Base-by-base conservation (phyloP, 169 alveolate species). In the Cryptosporidium bovis region DNA sequence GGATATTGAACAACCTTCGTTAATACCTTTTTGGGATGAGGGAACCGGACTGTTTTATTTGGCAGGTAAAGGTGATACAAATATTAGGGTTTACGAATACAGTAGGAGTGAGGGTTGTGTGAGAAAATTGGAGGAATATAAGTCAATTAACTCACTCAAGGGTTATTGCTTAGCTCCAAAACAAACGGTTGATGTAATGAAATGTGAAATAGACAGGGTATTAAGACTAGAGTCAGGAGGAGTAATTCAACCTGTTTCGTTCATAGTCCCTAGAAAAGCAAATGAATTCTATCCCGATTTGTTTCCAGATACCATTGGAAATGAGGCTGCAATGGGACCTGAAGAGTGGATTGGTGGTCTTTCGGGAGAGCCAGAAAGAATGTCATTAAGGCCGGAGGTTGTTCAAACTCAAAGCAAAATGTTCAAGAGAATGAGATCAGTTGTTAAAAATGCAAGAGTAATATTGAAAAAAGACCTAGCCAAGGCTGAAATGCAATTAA, bases 241-340 rank as follows among this genome's bases (percentile, higher is more conserved):
- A n/a, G 87, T 77, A 13, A 77, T 77, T 44, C 87, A 77, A 46
- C 87, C 87, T 4, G 87, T 77, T 60, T 77, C 87, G 10, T 77
- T 77, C 56, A 62, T 77, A 40, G 87, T 77, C 8, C 87, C 87
- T 16, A 34, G 87, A 44, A 77, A 77, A 60, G 64, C 71, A 18
- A 77, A 77, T 44, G 87, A 77, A 36, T 77, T 77, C 18, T 77
- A 77, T 62, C 58, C 87, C 18, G 87, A 77, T 77, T 77, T 77
- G 46, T 77, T 58, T 77, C 87, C 87, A 16, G 87, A 77, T 20
- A 46, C 65, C 1, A 40, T 44, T 60, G 87, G 87, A 29, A 60
- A 77, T 44, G 87, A 77, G 51, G 77, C 87, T 12, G 87, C 87
- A 24, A 77, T 77, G 87, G 87, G 87, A 8, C 87, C 87, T 27